These are phyloP conservation scores for Tetrapyrgos nigripes DNA, from an alignment of 1,284 basidiomycete species.

Conservation along the genomic window DNA sequence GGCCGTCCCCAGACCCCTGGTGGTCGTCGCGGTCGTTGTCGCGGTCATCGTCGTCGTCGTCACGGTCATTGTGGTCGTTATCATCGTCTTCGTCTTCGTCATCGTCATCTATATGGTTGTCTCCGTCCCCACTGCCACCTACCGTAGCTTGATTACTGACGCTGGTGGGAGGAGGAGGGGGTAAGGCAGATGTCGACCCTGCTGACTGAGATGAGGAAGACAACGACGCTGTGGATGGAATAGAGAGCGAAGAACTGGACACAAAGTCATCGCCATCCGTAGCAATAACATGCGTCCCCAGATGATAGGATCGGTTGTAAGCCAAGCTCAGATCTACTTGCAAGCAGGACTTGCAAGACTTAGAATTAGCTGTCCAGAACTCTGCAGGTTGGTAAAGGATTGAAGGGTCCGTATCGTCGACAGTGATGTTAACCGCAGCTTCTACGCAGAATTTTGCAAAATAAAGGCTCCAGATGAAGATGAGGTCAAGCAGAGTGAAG, in stretches of 20 bases:
- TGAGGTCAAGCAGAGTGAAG: not conserved
- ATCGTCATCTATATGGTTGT: too few species aligned
- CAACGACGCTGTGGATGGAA: not conserved
- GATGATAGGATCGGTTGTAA: conserved; percentile 12
- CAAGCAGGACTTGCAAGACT: conserved; percentile 8
- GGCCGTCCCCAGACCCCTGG: not conserved
- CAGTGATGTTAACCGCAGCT: not conserved
- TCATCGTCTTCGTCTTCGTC: too few species aligned
- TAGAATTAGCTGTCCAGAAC: conserved; percentile 5
- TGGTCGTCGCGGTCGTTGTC: not conserved
- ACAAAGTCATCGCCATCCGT: conserved; percentile 1
- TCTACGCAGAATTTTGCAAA: not conserved
- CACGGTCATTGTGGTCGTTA: not conserved
- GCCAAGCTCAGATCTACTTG: conserved; percentile 1
- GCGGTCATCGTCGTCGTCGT: not conserved
- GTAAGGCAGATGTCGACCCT: not conserved
- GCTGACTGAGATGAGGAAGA: not conserved
- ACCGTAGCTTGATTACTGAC: too few species aligned
- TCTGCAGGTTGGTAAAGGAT: conserved; percentile 1
- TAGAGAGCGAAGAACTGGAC: not conserved
- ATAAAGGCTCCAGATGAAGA: not conserved
- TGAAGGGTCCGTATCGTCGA: conserved; percentile 8
- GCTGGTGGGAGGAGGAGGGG: too few species aligned
- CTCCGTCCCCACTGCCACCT: too few species aligned
- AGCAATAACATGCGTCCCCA: conserved; percentile 8